Evolutionary conservation across 2,329 filamentous ascomycete species (phyloP).

Genomic region (Claviceps fusiformis): DNA sequence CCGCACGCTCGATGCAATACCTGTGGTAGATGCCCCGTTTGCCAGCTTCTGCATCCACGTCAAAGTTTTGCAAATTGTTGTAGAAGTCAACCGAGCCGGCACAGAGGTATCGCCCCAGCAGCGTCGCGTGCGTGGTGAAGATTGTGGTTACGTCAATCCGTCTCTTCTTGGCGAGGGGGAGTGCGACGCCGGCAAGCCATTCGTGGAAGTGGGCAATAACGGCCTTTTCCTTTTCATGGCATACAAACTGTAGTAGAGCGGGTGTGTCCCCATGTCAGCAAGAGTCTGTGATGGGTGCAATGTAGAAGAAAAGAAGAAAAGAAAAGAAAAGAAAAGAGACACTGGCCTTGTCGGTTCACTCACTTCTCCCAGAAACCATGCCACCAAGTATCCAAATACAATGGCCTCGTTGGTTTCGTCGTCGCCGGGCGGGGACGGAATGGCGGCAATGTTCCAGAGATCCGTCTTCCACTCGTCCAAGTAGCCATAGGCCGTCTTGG

Average conservation of each 20-base stretch:
- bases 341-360: slow-evolving; percentile 13
- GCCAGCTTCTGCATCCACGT: slow-evolving; percentile 90
- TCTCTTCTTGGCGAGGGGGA: slow-evolving; percentile 84
- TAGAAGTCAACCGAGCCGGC: slow-evolving; percentile 98
- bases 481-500: slow-evolving; percentile 79
- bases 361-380: slow-evolving; percentile 97
- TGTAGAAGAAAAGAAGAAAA: neutral
- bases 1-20: slow-evolving; percentile 93
- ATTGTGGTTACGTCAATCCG: slow-evolving; percentile 96
- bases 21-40: slow-evolving; percentile 98
- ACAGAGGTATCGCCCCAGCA: slow-evolving; percentile 90
- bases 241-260: slow-evolving; percentile 55
- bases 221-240: slow-evolving; percentile 79
- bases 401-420: slow-evolving; percentile 96
- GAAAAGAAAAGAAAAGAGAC: neutral
- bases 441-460: slow-evolving; percentile 82
- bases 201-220: slow-evolving; percentile 98
- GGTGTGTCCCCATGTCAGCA: neutral
- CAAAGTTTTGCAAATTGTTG: slow-evolving; percentile 95
- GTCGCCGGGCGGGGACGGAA: slow-evolving; percentile 83
- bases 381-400: slow-evolving; percentile 92
- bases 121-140: slow-evolving; percentile 93
- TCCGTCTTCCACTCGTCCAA: slow-evolving; percentile 96
- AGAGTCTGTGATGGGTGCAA: neutral
- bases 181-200: slow-evolving; percentile 88